A percentile compares a stretch with the other conserved stretches of the same genome.
These are phyloP conservation scores for Cupressus sempervirens DNA, from an alignment of 75 land plant species.

Conservation along the genomic window DNA sequence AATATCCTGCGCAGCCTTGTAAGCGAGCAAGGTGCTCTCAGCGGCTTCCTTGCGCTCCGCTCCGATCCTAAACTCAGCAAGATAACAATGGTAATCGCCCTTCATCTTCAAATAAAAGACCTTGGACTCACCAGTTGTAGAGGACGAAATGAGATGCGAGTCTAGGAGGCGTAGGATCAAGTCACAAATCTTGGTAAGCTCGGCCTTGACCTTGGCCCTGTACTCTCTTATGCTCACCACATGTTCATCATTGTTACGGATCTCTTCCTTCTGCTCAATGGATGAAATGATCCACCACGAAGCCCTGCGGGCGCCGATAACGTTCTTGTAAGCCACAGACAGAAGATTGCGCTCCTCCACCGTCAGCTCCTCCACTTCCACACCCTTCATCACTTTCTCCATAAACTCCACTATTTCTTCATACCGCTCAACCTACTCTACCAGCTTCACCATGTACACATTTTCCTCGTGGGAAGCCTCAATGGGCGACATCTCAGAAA, in stretches of 20 bases:
- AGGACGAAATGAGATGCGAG: slow-evolving; percentile 38
- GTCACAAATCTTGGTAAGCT: slow-evolving; percentile 54
- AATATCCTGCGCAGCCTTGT: slow-evolving; percentile 61
- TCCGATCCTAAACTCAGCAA: slow-evolving; percentile 49
- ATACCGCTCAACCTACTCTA: slow-evolving; percentile 41
- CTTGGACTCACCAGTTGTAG: slow-evolving; percentile 47
- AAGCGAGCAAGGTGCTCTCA: slow-evolving; percentile 40
- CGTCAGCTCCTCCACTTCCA: slow-evolving; percentile 29
- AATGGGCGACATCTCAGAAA: background rate
- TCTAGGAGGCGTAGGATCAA: slow-evolving; percentile 55
- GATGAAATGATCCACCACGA: slow-evolving; percentile 52
- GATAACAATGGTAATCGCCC: slow-evolving; percentile 61
- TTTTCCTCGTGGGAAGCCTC: slow-evolving; percentile 28
- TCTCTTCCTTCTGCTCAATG: slow-evolving; percentile 69
- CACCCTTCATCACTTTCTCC: slow-evolving; percentile 49
- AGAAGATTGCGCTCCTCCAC: slow-evolving; percentile 47
- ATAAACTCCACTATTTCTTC: slow-evolving; percentile 63
- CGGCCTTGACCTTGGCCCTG: slow-evolving; percentile 50
- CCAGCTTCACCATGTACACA: slow-evolving; percentile 53
- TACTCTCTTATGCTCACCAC: slow-evolving; percentile 44
- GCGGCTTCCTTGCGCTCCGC: slow-evolving; percentile 43
- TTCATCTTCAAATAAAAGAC: slow-evolving; percentile 75
- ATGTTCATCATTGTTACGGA: slow-evolving; percentile 60
- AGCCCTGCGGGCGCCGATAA: slow-evolving; percentile 41
- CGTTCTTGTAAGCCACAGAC: slow-evolving; percentile 45